Base-by-base conservation (phyloP, 805 yeast genomes). In the Spathaspora hagerdaliae region DNA sequence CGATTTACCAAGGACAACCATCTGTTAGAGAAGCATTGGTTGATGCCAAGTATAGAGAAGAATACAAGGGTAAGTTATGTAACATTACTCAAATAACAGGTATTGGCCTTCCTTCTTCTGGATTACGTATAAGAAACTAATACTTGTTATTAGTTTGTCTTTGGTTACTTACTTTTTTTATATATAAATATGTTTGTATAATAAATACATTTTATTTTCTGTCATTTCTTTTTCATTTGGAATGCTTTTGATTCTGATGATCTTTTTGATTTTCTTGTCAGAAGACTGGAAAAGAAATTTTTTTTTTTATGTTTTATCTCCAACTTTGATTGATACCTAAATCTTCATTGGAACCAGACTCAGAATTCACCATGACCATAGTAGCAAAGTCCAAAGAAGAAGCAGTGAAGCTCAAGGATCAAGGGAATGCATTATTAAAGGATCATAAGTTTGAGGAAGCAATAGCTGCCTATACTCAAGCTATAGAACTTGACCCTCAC, bases 71-170 rank as follows among this genome's bases (percentile, higher is more conserved):
- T 42, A 78, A 80, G 55, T 58, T 88, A 33, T 92, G 96, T 68
- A 70, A 69, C 41, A 82, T 94, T 50, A 86, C 97, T 1, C 64
- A 75, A 42, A 73, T 95, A 50, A 85, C 97, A 4, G 71, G 76
- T 44, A 81, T 94, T 52, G 99, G 99, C 14, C 89, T 92, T 12
- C 87, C 94, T 14, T 94, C 96, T 9, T 85, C 96, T 10, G 98
- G 98, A 19, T 76, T 92, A 58, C 82, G 95, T 51, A 74, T 79
- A 42, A 58, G 59, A 47, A 69, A 58, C 32, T 19, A 19, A 19
- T 5, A 19, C 5, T 19, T 19, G 24, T 19, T 19, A 19, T 5
- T 19, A 19, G 24, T 19, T 19, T 2, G 2, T 19, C 5, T 19
- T 19, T 19, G 24, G 5, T 3, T 19, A 19, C 2, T 2, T 19